Base-by-base conservation (phyloP, 352 stramenopile genomes). In the Phytophthora citrophthora region DNA sequence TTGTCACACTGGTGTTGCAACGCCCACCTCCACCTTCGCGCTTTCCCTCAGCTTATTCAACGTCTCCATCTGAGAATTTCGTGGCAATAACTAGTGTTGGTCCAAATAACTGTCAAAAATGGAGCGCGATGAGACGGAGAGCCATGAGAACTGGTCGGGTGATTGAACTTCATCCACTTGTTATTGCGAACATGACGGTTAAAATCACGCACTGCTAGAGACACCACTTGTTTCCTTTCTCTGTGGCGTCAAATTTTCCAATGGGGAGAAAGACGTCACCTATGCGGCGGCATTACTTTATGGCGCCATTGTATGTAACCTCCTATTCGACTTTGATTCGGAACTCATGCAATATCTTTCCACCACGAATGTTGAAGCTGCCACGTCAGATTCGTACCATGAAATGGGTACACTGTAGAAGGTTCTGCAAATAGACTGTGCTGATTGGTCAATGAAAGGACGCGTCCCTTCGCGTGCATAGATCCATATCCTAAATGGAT, bases 401-500 rank as follows among this genome's bases (percentile, higher is more conserved):
- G 18, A 15, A 27, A 4, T 38, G 6, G 53, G 53, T 50, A 52
- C 53, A 54, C 4, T 51, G 55, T 15, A 51, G 49, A 74, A 59
- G 15, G 20, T 53, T 71, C 66, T 5, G 1, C 41, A 53, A 53
- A 57, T 70, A 2, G 2, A 4, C 34, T 1, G 11, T 41, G 64
- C 31, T 71, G 48, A 71, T 74, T 74, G 66, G 66, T 2, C 47
- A 23, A 20, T n/a, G 44, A 64, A 68, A 48, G 18, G 67, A 44
- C 51, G 57, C 61, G 54, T 43, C 54, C n/a, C 41, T 74, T 71
- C 49, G 50, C 20, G 50, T 29, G n/a, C 43, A 54, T 4, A 68
- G 36, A 44, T 55, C 27, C 5, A 18, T 11, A 20, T 20, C 36
- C 36, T 13, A 34, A 34, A 34, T 34, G 29, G 29, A 13, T 34